These are phyloP conservation scores for Quercus bicolor DNA, from an alignment of 306 rosid species.

Conservation along the genomic window DNA sequence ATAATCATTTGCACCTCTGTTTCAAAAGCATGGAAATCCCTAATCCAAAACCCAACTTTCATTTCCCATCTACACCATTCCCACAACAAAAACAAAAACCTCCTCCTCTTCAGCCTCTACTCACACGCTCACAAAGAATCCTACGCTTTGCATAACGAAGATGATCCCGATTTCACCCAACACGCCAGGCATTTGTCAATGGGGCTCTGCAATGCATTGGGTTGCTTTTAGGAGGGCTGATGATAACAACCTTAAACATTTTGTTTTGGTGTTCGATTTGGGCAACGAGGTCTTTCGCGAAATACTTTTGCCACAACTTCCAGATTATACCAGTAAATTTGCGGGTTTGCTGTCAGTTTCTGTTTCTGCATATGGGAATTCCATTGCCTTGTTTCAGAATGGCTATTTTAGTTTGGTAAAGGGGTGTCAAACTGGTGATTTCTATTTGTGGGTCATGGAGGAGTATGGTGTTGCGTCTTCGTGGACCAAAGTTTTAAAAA, in stretches of 20 bases:
- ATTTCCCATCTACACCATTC: too few relatives aligned
- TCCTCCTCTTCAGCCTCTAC: too few relatives aligned
- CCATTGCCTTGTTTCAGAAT: slow-evolving; percentile 3
- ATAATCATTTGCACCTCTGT: not conserved
- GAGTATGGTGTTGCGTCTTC: slow-evolving; percentile 27
- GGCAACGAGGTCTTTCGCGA: slow-evolving; percentile 24
- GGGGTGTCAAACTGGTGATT: not conserved
- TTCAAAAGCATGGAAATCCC: not conserved
- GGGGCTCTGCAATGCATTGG: slow-evolving; percentile 27
- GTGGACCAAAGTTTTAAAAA: too few relatives aligned
- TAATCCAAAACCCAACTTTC: too few relatives aligned
- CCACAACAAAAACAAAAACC: too few relatives aligned
- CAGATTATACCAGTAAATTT: too few relatives aligned
- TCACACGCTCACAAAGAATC: not conserved
- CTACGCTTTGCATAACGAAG: too few relatives aligned
- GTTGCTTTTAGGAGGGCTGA: not conserved
- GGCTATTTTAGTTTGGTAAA: too few relatives aligned
- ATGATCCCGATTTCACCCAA: not conserved
- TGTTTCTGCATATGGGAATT: slow-evolving; percentile 10
- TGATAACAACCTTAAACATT: not conserved
- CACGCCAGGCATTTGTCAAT: slow-evolving; percentile 14
- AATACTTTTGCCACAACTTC: slow-evolving; percentile 8
- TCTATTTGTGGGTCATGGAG: slow-evolving; percentile 30
- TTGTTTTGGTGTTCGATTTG: slow-evolving; percentile 19
- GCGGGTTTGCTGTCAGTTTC: not conserved